Base-by-base conservation (phyloP, 1,284 basidiomycete genomes). In the Ustilago bromivora region DNA sequence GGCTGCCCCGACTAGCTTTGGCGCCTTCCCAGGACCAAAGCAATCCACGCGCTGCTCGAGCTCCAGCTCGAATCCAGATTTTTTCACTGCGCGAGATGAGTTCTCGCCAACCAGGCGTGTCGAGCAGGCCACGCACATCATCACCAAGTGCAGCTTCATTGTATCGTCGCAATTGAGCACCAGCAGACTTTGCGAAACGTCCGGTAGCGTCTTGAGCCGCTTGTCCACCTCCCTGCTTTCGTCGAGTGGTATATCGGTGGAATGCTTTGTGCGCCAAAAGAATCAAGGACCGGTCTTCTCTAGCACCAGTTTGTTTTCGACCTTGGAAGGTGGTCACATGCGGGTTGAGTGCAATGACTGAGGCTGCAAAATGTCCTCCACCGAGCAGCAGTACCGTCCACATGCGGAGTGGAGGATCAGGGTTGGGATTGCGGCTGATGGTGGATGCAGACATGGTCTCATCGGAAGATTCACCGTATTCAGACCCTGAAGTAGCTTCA, bases 191-290 rank as follows among this genome's bases (percentile, higher is more conserved):
- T 0, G 97, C 97, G 8, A 94, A 94, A 86, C 96, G 96, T 10
- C 84, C 85, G 3, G 94, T 90, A 65, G 95, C 94, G 86, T 99
- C 97, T 82, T 98, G 97, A 3, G 93, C 82, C 1, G 92, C 92
- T 87, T 99, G 97, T 0, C 94, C 93, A 0, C 97, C 97, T 86
- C 97, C 97, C 88, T 99, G 97, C 87, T 99, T 99, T 77, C 94
- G 90, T 79, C 97, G 93, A 46, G 97, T 99, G 0, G 97, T 99
- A 87, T 99, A 99, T 8, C 97, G 92, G 87, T 99, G 97, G 87
- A 98, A 99, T 0, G 97, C 98, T 88, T 99, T 99, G 85, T 97
- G 94, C 70, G 90, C 89, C 49, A 99, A 82, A 3, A 99, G 90
- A 82, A 96, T 92, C 2, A 92, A 51, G 32, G 76, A 76, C 7